Evolutionary conservation across 257 asterid genomes (phyloP), one percentile per base, ranked within the genome.

Genomic region (Primulina tabacum): DNA sequence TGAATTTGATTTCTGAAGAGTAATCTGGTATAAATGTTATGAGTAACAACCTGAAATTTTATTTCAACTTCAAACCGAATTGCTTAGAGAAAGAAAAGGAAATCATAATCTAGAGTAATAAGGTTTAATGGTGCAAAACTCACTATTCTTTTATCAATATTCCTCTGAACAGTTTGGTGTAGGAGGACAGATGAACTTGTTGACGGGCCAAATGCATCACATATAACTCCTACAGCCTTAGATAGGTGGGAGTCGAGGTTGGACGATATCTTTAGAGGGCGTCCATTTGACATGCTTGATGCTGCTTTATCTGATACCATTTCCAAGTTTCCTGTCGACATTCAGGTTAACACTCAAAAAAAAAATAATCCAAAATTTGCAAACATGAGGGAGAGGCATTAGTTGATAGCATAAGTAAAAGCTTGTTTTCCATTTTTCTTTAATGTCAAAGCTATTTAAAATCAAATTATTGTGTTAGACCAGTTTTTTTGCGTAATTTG

Each of bases 151-250:
- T 73, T 63, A 53, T 33, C 38, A 9, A 65, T 57, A 71, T 17
- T 64, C 52, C 26, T 34, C 71, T 72, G 35, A 60, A 77, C 82
- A 94, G 99, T 94, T 18, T 94, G 99, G 99, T 94, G 99, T 79
- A 81, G 98, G 84, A 86, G 99, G 81, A 94, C 98, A 0, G 99
- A 94, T 53, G 99, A 94, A 80, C 97, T 94, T 17, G 99, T 94
- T 57, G 99, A 94, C 70, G 99, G 99, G 72, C 99, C 99, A 60
- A 94, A 94, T 65, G 98, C 97, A 29, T 86, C 99, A 17, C 99
- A 94, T 68, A 94, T 94, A 75, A 94, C 96, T 55, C 99, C 99
- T 4, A 74, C 72, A 10, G 96, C 99, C 57, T 79, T 94, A 78
- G 96, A 94, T 65, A 82, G 99, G 74, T 94, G 99, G 99, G 99